phyloP scores from a whole-genome alignment of 495 filamentous ascomycete genomes.

The Copromyces sp. region DNA sequence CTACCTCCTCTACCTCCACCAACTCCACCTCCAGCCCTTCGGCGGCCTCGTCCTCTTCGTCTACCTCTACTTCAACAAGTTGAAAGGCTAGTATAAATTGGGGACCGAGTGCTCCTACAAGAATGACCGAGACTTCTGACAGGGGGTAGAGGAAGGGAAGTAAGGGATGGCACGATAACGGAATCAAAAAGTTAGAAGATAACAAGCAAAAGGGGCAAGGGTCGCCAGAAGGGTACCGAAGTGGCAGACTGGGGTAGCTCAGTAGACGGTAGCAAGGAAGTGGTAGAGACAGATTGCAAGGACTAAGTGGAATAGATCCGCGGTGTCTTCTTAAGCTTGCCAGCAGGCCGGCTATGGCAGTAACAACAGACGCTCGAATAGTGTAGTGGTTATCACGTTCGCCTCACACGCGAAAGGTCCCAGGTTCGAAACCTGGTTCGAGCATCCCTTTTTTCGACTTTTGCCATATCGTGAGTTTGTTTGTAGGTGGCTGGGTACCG shows the following conservation, averaged over 20 bases:
- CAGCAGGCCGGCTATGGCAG: rapidly evolving
- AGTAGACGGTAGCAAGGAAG: no score
- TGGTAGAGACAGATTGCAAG: no score
- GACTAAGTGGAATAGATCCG: no score
- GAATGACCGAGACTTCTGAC: neutral
- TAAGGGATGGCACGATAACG: no score
- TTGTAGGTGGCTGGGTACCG: neutral
- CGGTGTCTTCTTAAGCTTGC: neutral
- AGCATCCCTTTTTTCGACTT: neutral
- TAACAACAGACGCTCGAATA: neutral
- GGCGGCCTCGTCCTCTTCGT: neutral
- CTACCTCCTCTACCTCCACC: neutral
- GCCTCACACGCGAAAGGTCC: neutral
- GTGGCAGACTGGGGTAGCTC: no score
- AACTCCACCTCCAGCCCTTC: neutral
- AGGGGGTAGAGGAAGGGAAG: neutral
- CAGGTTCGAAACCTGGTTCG: neutral
- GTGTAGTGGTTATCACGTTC: neutral
- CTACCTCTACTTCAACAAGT: neutral
- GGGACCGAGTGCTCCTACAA: neutral
- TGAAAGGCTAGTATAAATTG: neutral
- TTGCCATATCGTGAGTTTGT: neutral
- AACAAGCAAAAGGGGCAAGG: no score
- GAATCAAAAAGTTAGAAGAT: no score
- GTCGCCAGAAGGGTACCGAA: no score